Conservation (phyloP, 345 rosid species). For the Trapa bicornis region DNA sequence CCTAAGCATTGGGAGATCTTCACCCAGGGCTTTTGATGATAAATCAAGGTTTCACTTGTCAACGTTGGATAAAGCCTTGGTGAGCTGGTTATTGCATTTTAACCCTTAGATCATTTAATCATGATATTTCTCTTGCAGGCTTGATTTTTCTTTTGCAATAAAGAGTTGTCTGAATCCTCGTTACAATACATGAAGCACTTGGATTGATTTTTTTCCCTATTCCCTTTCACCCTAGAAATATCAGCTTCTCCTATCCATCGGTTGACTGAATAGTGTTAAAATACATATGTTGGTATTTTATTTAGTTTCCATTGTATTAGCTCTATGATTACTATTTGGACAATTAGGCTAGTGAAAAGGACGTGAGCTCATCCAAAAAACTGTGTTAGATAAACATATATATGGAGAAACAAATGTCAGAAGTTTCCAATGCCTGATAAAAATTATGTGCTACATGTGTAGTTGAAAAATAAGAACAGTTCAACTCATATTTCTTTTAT, state of each 20-base stretch:
- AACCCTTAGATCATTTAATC: background rate
- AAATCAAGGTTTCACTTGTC: conserved; percentile 42
- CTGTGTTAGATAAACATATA: background rate
- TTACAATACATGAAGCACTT: background rate
- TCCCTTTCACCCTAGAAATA: background rate
- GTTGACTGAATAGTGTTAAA: background rate
- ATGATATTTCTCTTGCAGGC: background rate
- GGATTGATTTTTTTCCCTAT: background rate
- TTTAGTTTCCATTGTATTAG: background rate
- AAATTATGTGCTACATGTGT: background rate
- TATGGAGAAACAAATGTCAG: background rate
- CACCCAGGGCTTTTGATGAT: conserved; percentile 41
- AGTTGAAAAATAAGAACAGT: background rate
- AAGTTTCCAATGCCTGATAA: background rate
- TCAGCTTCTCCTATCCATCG: background rate
- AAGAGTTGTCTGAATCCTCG: background rate
- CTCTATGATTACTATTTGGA: background rate
- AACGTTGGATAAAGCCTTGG: conserved; percentile 21
- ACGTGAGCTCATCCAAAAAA: background rate
- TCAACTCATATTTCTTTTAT: too few species aligned
- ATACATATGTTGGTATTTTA: background rate
- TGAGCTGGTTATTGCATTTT: conserved; percentile 20
- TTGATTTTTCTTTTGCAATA: background rate
- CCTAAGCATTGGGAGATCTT: conserved; percentile 21
- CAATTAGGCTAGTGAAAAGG: background rate